A percentile compares a stretch with the other conserved stretches of the same genome.
Evolutionary conservation across 2,329 filamentous ascomycete species (phyloP).

Genomic region (Colletotrichum godetiae): DNA sequence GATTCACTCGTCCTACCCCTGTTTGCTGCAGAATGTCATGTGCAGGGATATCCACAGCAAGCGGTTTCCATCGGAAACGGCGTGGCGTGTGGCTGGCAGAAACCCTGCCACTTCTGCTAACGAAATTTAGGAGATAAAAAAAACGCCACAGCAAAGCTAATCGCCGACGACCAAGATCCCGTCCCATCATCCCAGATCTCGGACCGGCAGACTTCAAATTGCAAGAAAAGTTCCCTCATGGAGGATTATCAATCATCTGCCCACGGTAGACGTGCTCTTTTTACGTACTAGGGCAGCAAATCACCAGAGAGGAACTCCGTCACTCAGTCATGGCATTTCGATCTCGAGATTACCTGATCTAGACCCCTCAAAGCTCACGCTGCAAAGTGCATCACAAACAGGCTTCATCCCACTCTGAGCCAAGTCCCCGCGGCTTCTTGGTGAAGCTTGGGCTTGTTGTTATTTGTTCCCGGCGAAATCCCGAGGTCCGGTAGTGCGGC

Average conservation of each 20-base stretch:
- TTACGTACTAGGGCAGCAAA: background rate
- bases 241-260: background rate
- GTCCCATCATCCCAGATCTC: background rate
- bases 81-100: slow-evolving; percentile 11
- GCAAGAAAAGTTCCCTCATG: background rate
- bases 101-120: background rate
- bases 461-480: slow-evolving; percentile 19
- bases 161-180: slow-evolving; percentile 7
- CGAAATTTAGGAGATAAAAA: slow-evolving; percentile 4
- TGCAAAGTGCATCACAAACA: background rate
- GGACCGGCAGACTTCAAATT: background rate
- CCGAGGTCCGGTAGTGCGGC: slow-evolving; percentile 3
- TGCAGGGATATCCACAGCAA: background rate
- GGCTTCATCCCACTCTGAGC: background rate
- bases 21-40: background rate
- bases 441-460: background rate
- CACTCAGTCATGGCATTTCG: background rate
- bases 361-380: too few relatives aligned
- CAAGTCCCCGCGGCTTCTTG: background rate
- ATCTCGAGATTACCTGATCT: background rate
- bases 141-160: slow-evolving; percentile 17
- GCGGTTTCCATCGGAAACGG: background rate
- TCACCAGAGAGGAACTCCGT: background rate
- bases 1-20: background rate
- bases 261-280: background rate